A percentile compares a stretch with the other conserved stretches of the same genome.
Conservation (phyloP, 306 rosid species). For the Abrus pulchellus region DNA sequence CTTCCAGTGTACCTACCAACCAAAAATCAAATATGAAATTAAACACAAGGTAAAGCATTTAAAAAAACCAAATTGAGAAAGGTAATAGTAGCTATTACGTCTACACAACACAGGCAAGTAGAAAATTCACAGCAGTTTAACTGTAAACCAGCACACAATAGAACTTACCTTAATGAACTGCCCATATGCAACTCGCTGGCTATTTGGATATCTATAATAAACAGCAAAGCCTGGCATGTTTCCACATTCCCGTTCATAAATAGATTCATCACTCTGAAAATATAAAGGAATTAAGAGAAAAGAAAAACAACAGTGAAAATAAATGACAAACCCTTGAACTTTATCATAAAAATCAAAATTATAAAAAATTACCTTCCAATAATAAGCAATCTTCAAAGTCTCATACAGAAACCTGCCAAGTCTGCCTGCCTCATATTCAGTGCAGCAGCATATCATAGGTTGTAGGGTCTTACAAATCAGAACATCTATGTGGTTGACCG, state of each 20-base stretch:
- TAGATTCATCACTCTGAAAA: constrained; percentile 92
- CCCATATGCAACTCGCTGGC: constrained; percentile 92
- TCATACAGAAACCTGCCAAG: constrained; percentile 94
- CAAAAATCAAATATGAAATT: constrained; percentile 37
- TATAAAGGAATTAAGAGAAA: constrained; percentile 12
- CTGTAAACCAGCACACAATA: constrained; percentile 37
- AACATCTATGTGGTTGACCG: constrained; percentile 98
- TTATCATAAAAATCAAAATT: constrained; percentile 1
- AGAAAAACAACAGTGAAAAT: not conserved
- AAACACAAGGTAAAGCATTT: not conserved
- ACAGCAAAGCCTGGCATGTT: constrained; percentile 99
- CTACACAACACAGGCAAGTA: constrained; percentile 30
- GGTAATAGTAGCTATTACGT: constrained; percentile 2
- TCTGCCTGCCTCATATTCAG: constrained; percentile 96
- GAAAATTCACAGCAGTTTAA: constrained; percentile 12
- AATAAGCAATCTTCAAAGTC: constrained; percentile 94
- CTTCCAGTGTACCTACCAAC: constrained; percentile 93
- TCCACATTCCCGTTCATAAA: constrained; percentile 98
- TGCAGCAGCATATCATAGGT: constrained; percentile 99
- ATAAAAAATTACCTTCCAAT: constrained; percentile 85
- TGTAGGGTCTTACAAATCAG: constrained; percentile 94
- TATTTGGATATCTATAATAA: constrained; percentile 92
- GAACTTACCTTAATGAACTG: constrained; percentile 91
- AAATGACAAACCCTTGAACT: constrained; percentile 24
- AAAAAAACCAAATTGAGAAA: constrained; percentile 29